Conservation (phyloP, 2,329 filamentous ascomycete genomes). For the Venturia oleaginea region DNA sequence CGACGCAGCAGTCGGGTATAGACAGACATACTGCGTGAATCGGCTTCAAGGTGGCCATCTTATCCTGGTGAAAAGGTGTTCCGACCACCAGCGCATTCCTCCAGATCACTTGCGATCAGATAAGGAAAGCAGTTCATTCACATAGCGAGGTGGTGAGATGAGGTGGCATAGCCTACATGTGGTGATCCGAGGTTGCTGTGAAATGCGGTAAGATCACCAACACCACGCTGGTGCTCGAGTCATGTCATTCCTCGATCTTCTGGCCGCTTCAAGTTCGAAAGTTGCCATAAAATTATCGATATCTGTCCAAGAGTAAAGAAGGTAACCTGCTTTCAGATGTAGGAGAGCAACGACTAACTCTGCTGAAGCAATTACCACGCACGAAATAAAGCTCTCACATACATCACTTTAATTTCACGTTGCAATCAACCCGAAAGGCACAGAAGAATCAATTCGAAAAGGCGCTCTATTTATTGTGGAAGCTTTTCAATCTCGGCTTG, state of each 20-base stretch:
- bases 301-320: no score
- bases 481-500: neutral
- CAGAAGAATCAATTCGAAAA: neutral
- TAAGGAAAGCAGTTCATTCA: neutral
- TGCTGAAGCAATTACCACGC: no score
- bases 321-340: no score
- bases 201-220: neutral
- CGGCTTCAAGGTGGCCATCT: conserved; percentile 14
- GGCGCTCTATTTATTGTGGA: neutral
- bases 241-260: neutral
- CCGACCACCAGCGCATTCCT: conserved; percentile 2
- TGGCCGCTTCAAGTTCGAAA: no score
- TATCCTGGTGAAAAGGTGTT: neutral
- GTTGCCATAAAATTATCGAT: no score
- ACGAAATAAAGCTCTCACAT: no score
- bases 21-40: conserved; percentile 11
- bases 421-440: neutral
- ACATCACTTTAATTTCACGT: neutral
- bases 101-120: neutral
- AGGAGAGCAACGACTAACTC: no score
- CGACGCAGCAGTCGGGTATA: neutral
- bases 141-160: neutral
- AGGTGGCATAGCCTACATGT: neutral
- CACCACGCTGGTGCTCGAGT: neutral
- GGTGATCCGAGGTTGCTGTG: neutral